A percentile compares a stretch with the other conserved stretches of the same genome.
Conservation (phyloP, 768 basidiomycete species). For the Scleroderma citrinum region DNA sequence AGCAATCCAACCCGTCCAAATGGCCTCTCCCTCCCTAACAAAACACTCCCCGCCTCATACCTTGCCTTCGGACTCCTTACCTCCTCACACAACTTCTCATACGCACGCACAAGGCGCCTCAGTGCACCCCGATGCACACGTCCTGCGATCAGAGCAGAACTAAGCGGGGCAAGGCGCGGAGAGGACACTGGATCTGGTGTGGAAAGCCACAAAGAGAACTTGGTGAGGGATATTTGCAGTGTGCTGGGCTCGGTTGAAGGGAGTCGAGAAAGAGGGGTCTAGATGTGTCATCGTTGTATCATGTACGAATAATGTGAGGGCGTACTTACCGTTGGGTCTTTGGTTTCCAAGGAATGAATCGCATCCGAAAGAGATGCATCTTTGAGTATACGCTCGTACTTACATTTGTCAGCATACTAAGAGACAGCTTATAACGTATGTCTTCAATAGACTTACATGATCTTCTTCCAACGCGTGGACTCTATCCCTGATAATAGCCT, state of each 20-base stretch:
- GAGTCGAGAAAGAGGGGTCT: slow-evolving; percentile 70
- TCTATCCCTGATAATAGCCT: slow-evolving; percentile 53
- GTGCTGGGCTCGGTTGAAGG: slow-evolving; percentile 59
- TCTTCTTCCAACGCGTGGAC: slow-evolving; percentile 66
- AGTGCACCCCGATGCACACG: slow-evolving; percentile 76
- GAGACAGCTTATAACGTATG: not conserved
- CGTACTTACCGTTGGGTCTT: slow-evolving; percentile 15
- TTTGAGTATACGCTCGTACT: slow-evolving; percentile 20
- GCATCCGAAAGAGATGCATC: slow-evolving; percentile 25
- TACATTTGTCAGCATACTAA: not conserved
- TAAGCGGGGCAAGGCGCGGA: slow-evolving; percentile 69
- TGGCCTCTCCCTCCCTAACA: slow-evolving; percentile 77
- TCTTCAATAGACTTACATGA: slow-evolving; percentile 54
- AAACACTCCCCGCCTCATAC: slow-evolving; percentile 88
- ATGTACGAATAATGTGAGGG: not conserved
- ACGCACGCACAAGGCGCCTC: slow-evolving; percentile 59
- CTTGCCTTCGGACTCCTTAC: slow-evolving; percentile 53
- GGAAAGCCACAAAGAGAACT: slow-evolving; percentile 84
- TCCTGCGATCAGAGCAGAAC: slow-evolving; percentile 56
- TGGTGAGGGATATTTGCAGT: slow-evolving; percentile 55
- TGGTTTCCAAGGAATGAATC: slow-evolving; percentile 12
- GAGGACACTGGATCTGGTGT: slow-evolving; percentile 76
- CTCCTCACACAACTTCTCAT: slow-evolving; percentile 67
- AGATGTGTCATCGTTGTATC: not conserved
- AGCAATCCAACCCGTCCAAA: slow-evolving; percentile 73